Evolutionary conservation across 257 asterid genomes (phyloP).

Genomic region (Linderniella brevidens): DNA sequence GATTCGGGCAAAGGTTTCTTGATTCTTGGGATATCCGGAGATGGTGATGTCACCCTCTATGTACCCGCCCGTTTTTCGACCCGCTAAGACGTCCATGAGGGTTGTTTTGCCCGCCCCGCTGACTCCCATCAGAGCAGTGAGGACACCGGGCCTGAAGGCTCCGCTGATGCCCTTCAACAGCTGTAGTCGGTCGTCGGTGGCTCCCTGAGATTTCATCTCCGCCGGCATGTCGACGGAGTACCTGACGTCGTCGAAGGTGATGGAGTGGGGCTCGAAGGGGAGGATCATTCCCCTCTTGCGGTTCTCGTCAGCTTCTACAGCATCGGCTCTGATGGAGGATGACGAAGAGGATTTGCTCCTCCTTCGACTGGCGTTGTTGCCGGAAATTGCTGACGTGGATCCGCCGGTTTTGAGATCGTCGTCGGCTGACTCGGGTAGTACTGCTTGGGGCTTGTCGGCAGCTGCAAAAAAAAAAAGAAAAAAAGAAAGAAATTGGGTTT

Average conservation of each 20-base stretch:
- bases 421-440: slow-evolving; percentile 22
- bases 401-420: slow-evolving; percentile 9
- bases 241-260: slow-evolving; percentile 22
- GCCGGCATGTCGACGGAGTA: slow-evolving; percentile 40
- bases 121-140: slow-evolving; percentile 71
- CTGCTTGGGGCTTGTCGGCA: slow-evolving; percentile 37
- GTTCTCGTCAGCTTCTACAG: background rate
- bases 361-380: slow-evolving; percentile 3
- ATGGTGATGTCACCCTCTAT: slow-evolving; percentile 41
- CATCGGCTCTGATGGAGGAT: slow-evolving; percentile 8
- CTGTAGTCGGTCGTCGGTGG: slow-evolving; percentile 24
- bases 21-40: slow-evolving; percentile 59
- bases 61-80: slow-evolving; percentile 70
- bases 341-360: slow-evolving; percentile 17
- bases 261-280: slow-evolving; percentile 28
- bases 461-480: slow-evolving; percentile 30
- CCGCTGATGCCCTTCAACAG: slow-evolving; percentile 62
- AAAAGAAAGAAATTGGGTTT: background rate
- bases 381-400: slow-evolving; percentile 6
- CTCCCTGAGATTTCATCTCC: slow-evolving; percentile 70
- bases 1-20: slow-evolving; percentile 52
- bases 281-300: slow-evolving; percentile 11
- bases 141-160: slow-evolving; percentile 69
- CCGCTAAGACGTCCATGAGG: slow-evolving; percentile 63
- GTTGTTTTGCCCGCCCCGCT: slow-evolving; percentile 84